A percentile compares a stretch with the other conserved stretches of the same genome.
These are phyloP conservation scores for Pachysandra terminalis DNA, from an alignment of 164 flowering plant species.

Conservation along the genomic window DNA sequence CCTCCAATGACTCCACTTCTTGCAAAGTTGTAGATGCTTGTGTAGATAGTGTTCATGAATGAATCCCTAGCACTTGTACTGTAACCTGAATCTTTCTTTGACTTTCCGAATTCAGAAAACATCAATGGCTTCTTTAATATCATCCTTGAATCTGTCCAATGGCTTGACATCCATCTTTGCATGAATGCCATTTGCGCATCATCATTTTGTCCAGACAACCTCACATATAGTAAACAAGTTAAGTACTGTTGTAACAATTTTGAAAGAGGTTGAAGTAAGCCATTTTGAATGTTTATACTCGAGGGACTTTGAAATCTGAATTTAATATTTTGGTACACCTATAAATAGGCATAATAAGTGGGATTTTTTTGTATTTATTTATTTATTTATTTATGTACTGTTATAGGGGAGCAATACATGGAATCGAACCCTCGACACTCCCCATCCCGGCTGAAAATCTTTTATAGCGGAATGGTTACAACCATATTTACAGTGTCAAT, in stretches of 20 bases:
- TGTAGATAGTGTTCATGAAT: slow-evolving; percentile 17
- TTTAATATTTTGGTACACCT: too few species aligned
- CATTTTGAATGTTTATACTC: background rate
- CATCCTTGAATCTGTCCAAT: slow-evolving; percentile 25
- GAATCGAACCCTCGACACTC: too few species aligned
- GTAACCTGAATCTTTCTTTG: slow-evolving; percentile 19
- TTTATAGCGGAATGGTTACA: too few species aligned
- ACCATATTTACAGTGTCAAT: too few species aligned
- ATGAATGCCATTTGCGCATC: slow-evolving; percentile 19
- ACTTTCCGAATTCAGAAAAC: slow-evolving; percentile 21
- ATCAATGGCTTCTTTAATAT: slow-evolving; percentile 30
- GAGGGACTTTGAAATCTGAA: background rate
- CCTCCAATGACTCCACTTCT: slow-evolving; percentile 20
- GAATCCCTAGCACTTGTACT: slow-evolving; percentile 10
- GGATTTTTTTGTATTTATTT: too few species aligned
- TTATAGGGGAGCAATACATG: too few species aligned
- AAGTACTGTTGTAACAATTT: too few species aligned
- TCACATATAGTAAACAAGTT: background rate
- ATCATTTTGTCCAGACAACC: slow-evolving; percentile 25
- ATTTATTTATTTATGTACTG: too few species aligned
- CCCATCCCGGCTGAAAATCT: too few species aligned
- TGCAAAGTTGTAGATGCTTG: slow-evolving; percentile 23
- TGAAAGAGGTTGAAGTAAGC: too few species aligned
- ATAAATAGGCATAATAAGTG: too few species aligned
- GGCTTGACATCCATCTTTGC: slow-evolving; percentile 29